Base-by-base conservation (phyloP, 2,329 filamentous ascomycete species). In the Neonectria ditissima region DNA sequence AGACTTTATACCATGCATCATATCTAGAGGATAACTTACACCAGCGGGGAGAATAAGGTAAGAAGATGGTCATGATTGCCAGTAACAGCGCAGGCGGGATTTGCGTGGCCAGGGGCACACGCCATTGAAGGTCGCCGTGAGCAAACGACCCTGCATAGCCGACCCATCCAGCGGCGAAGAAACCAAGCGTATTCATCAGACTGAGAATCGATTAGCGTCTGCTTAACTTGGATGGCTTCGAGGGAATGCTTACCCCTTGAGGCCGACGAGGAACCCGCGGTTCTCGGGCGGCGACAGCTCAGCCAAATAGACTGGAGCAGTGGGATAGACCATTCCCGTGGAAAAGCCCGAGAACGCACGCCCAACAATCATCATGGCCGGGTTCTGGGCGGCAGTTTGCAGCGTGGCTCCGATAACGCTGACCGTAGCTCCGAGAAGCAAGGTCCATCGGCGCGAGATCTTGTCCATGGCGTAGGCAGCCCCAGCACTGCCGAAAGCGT, bases 221-320 rank as follows among this genome's bases (percentile, higher is more conserved):
- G 11, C 9, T 11, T 1, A 10, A 2, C 6, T 1, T 41, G 5
- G 11, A 4, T 1, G n/a, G n/a, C 2, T 11, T 9, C 5, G 8
- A n/a, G 11, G 4, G 18, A 2, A 28, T 28, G 24, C 47, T 32
- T 32, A 50, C 47, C 75, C 72, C 55, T 82, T 80, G 1, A 79
- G 71, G 0, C 80, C 80, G 0, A 83, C 79, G 2, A 83, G 74
- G 0, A 77, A 77, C 3, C 81, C 81, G 9, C 81, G 79, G 7
- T 82, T 76, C 34, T 81, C 79, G 3, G 82, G 80, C 2, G 80
- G 80, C 0, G 80, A 79, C 5, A 82, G 76, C 66, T 82, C 81
- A 26, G 79, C 77, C 70, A 80, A 83, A 62, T 77, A 77, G 1
- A 65, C 59, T 1, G 63, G 63, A 57, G 79, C 71, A n/a, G 73